Evolutionary conservation across 2,329 filamentous ascomycete species (phyloP), one percentile per base, ranked within the genome.

Genomic region (Penicillium sp.): DNA sequence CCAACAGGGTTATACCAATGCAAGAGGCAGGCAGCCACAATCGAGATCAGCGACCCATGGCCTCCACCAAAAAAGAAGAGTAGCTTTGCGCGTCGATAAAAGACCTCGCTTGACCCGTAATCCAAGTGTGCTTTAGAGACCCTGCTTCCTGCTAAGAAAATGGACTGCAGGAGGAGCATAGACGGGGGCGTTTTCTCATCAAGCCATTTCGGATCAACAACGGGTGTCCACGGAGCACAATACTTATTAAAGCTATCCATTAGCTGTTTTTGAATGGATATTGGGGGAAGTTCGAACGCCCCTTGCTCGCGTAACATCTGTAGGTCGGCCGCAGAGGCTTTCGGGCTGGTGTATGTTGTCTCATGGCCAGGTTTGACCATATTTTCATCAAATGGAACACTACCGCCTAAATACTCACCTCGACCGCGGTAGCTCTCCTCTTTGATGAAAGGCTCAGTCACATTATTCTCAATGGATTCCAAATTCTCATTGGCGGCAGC

Each of bases 1-100:
- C 75, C 74, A 56, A 75, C 72, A 0, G 75, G 75, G 45, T 77
- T 77, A 63, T 74, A 77, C 75, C 74, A 77, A 56, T 77, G 75
- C 31, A 77, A 51, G 0, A 77, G 58, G 41, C 72, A 71, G 7
- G 73, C 68, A 9, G 73, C 71, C 12, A 73, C 71, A 41, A 75
- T 73, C 2, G 69, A 75, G 40, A 77, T 70, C 45, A 77, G 68
- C 4, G 75, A 71, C 45, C 76, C 67, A 37, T 72, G 68, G 41
- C 67, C 67, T 4, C 65, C 59, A 8, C 68, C 69, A 43, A 71
- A 69, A 52, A 69, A 71, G 50, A 71, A 72, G 1, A 72, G 58
- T n/a, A 70, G 54, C 33, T 71, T 71, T 9, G 69, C 69, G 7
- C 68, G 63, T 20, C 65, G 66, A 45, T 71, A 72, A 12, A 69